Percentiles rank a stretch among this genome's conserved stretches.
phyloP scores from a whole-genome alignment of 1,139 yeast genomes.

The Nakaseomyces kungkrabaensis region DNA sequence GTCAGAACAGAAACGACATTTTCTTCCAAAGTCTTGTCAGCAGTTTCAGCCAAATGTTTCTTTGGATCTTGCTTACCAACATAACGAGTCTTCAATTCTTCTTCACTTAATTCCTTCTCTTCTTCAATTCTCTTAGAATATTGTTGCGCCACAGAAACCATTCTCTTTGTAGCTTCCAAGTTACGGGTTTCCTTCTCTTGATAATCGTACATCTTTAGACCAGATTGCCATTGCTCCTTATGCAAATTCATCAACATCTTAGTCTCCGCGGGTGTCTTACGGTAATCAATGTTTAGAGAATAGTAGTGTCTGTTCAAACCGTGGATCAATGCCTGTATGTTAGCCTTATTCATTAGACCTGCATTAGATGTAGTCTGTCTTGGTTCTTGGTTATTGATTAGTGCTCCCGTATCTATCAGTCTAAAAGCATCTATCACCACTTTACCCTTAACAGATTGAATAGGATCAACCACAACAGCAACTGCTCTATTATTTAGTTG shows the following conservation, averaged over 20 bases:
- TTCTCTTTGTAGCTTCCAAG: constrained; percentile 58
- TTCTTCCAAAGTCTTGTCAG: constrained; percentile 77
- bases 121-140: constrained; percentile 88
- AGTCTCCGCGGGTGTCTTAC: constrained; percentile 85
- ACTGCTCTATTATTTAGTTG: constrained; percentile 92
- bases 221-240: constrained; percentile 94
- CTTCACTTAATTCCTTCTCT: constrained; percentile 81
- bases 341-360: constrained; percentile 94
- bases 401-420: constrained; percentile 75
- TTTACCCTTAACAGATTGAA: constrained; percentile 96
- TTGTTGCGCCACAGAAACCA: constrained; percentile 86
- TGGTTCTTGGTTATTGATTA: constrained; percentile 96
- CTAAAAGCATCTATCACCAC: constrained; percentile 98
- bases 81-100: constrained; percentile 84
- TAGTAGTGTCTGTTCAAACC: constrained; percentile 96
- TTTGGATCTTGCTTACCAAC: constrained; percentile 99
- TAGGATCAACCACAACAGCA: constrained; percentile 96
- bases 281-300: constrained; percentile 88
- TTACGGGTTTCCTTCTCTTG: constrained; percentile 70
- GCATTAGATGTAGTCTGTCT: constrained; percentile 95
- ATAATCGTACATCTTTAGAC: constrained; percentile 71
- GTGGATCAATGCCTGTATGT: constrained; percentile 93
- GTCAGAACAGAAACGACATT: constrained; percentile 81
- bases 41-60: constrained; percentile 88
- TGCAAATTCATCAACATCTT: constrained; percentile 90